Evolutionary conservation across 2,329 filamentous ascomycete genomes (phyloP), one percentile per base, ranked within the genome.

Genomic region (Grosmannia huntii): DNA sequence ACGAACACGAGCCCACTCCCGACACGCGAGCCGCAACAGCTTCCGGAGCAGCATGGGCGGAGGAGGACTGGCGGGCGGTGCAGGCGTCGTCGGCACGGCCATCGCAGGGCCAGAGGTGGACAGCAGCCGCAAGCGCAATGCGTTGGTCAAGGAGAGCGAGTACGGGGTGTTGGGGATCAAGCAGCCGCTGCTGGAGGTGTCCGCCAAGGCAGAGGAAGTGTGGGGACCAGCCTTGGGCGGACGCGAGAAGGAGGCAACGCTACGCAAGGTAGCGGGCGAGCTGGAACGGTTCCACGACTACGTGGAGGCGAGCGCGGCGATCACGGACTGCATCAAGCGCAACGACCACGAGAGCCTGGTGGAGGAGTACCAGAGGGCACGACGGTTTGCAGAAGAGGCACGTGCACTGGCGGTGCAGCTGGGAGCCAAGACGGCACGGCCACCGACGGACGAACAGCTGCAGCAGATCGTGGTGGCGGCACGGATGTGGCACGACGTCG

Each of bases 141-240:
- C 94, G 0, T 76, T 97, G 53, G 80, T 86, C 46, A 96, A 96
- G 70, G 92, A 96, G 72, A 95, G 89, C 65, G 90, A 95, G 66
- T 95, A 91, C 67, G 90, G 90, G 56, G 85, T 95, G 9, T 76
- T 86, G 67, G 90, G 90, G 12, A 96, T 99, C 71, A 95, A 95
- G 68, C 81, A 79, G 1, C 92, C 94, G 21, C 75, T 99, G 57
- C 78, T 94, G 11, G 94, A 97, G 66, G 89, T 95, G 12, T 90
- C 89, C 0, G 87, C 90, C 61, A 96, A 96, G 71, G 94, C 92
- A 0, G 90, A 97, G 70, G 94, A 99, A 66, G 88, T 99, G 10
- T 99, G 95, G 91, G 94, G 94, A 0, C 94, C 94, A 2, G 92
- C 94, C 1, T 72, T 99, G 44, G 90, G 90, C 54, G 94, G 94